Percentiles rank a stretch among this genome's conserved stretches.
These are phyloP conservation scores for Batkoa obscura DNA, from an alignment of 371 early-diverging fungal genomes.

Conservation along the genomic window DNA sequence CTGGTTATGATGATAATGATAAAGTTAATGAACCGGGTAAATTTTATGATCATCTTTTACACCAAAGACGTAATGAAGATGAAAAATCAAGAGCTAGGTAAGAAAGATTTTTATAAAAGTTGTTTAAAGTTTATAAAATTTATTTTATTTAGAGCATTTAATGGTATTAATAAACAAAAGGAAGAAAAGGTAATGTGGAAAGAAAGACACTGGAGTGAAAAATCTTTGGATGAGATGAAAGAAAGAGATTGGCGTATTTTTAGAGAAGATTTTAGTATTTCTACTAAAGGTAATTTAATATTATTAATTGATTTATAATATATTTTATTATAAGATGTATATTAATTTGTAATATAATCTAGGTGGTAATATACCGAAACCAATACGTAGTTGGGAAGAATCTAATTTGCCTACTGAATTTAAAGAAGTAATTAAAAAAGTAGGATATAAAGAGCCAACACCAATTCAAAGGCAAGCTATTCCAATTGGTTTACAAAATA, in stretches of 20 bases:
- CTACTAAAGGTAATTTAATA: slow-evolving; percentile 53
- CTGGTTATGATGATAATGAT: slow-evolving; percentile 85
- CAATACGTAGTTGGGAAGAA: slow-evolving; percentile 84
- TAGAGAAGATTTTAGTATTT: slow-evolving; percentile 89
- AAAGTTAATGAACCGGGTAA: slow-evolving; percentile 30
- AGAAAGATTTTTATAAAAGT: not conserved
- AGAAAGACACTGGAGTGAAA: slow-evolving; percentile 88
- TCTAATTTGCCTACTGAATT: slow-evolving; percentile 46
- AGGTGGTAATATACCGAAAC: slow-evolving; percentile 74
- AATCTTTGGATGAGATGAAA: slow-evolving; percentile 74
- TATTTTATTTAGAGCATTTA: too few species aligned
- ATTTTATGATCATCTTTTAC: slow-evolving; percentile 46
- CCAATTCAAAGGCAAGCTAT: slow-evolving; percentile 97
- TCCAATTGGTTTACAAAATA: slow-evolving; percentile 77
- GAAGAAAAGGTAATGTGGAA: slow-evolving; percentile 28
- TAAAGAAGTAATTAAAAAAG: slow-evolving; percentile 40
- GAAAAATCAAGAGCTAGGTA: slow-evolving; percentile 44
- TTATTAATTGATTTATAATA: too few species aligned
- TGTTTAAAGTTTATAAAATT: not conserved
- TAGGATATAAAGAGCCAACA: slow-evolving; percentile 88
- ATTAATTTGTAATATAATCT: not conserved
- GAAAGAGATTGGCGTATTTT: slow-evolving; percentile 98
- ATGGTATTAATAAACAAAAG: not conserved
- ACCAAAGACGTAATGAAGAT: slow-evolving; percentile 41
- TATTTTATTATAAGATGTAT: too few species aligned